Percentiles rank a stretch among this genome's conserved stretches.
Conservation (phyloP, 805 yeast genomes). For the Kuraishia floccosa region DNA sequence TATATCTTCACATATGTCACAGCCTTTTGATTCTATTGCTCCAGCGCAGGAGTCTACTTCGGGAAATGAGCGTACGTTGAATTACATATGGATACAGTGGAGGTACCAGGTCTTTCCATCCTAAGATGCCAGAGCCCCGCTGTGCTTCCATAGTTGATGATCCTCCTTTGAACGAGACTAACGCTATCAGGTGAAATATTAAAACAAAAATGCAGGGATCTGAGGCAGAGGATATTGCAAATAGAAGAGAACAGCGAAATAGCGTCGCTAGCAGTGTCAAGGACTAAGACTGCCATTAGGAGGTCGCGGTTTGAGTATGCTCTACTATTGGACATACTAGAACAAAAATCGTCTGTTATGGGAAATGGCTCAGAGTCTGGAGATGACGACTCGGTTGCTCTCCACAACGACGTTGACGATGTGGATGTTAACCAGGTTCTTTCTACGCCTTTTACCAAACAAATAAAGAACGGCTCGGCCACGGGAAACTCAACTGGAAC, state of each 20-base stretch:
- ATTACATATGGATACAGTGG: no score
- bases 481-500: slow-evolving; percentile 5
- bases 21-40: no score
- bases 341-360: slow-evolving; percentile 23
- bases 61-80: no score
- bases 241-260: slow-evolving; percentile 72
- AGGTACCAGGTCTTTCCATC: no score
- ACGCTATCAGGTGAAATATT: slow-evolving; percentile 23
- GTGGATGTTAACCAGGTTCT: slow-evolving; percentile 15
- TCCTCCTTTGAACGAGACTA: neutral
- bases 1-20: no score
- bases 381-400: neutral
- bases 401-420: slow-evolving; percentile 1
- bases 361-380: neutral
- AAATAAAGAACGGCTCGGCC: slow-evolving; percentile 6
- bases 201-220: slow-evolving; percentile 58
- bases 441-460: slow-evolving; percentile 11
- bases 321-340: slow-evolving; percentile 69
- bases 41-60: no score
- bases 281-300: slow-evolving; percentile 67
- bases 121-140: no score
- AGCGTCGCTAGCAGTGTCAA: slow-evolving; percentile 61
- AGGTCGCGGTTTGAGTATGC: slow-evolving; percentile 78
- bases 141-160: no score
- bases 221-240: slow-evolving; percentile 56